Conservation (phyloP, 2,329 filamentous ascomycete genomes). For the Biscogniauxia mediterranea region DNA sequence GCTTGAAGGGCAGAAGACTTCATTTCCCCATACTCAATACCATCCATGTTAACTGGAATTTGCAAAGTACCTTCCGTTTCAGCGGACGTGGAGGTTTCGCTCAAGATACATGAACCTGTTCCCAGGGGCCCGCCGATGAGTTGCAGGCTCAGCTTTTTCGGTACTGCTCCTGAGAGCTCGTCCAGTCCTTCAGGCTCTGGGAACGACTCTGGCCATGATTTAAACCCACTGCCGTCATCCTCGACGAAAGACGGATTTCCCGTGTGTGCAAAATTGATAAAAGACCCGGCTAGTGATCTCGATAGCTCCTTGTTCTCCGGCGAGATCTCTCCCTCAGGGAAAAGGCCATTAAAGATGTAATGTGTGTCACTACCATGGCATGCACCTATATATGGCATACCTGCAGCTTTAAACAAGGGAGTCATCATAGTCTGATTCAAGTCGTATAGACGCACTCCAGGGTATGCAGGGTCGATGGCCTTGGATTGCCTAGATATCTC, state of each 20-base stretch:
- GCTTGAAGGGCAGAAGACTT: neutral
- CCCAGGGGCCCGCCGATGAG: slow-evolving; percentile 24
- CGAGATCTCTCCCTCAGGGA: slow-evolving; percentile 17
- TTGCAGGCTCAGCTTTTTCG: slow-evolving; percentile 11
- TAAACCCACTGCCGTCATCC: neutral
- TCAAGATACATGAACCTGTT: slow-evolving; percentile 12
- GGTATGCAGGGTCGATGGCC: slow-evolving; percentile 5
- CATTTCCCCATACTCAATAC: slow-evolving; percentile 2
- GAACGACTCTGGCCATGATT: slow-evolving; percentile 25
- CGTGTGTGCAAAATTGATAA: slow-evolving; percentile 27
- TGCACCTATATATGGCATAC: slow-evolving; percentile 27
- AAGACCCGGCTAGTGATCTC: slow-evolving; percentile 13
- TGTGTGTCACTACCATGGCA: slow-evolving; percentile 28
- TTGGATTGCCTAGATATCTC: slow-evolving; percentile 20
- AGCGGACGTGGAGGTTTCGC: neutral
- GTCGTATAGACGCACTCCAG: slow-evolving; percentile 24
- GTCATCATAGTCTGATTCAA: slow-evolving; percentile 32
- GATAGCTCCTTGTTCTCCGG: slow-evolving; percentile 17
- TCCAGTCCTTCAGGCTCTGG: neutral
- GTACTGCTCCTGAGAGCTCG: neutral
- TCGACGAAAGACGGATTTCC: slow-evolving; percentile 13
- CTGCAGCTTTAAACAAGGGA: slow-evolving; percentile 19
- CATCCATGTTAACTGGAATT: neutral
- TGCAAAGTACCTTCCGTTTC: too few relatives aligned
- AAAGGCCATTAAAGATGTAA: slow-evolving; percentile 26